These are phyloP conservation scores for Lophium mytilinum DNA, from an alignment of 495 filamentous ascomycete species.

Conservation along the genomic window DNA sequence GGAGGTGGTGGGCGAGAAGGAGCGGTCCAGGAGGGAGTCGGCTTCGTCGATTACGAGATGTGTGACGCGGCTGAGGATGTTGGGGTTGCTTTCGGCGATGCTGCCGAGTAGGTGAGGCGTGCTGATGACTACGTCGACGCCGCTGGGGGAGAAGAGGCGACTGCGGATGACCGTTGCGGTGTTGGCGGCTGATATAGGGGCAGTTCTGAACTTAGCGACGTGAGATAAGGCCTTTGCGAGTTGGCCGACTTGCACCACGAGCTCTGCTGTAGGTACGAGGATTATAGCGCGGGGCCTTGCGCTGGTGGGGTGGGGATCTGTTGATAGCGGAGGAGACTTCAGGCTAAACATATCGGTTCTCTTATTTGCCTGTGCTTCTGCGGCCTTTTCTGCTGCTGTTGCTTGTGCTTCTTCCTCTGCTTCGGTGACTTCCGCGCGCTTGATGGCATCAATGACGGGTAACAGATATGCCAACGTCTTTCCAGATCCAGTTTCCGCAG, in stretches of 20 bases:
- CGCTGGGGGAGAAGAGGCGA: conserved; percentile 68
- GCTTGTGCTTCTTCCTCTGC: conserved; percentile 45
- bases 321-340: conserved; percentile 49
- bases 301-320: conserved; percentile 59
- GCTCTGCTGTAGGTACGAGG: conserved; percentile 85
- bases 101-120: conserved; percentile 84
- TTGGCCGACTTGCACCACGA: conserved; percentile 76
- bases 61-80: conserved; percentile 76
- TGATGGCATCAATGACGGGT: conserved; percentile 73
- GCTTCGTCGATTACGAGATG: conserved; percentile 91
- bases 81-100: conserved; percentile 77
- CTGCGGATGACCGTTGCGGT: conserved; percentile 73
- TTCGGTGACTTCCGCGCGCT: conserved; percentile 55
- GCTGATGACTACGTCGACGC: conserved; percentile 77
- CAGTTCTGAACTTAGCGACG: conserved; percentile 70
- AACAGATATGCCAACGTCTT: conserved; percentile 91
- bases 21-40: conserved; percentile 88
- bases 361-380: conserved; percentile 41
- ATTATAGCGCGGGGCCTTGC: conserved; percentile 78
- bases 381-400: conserved; percentile 41
- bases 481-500: conserved; percentile 93
- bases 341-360: conserved; percentile 42
- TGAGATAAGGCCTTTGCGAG: conserved; percentile 78
- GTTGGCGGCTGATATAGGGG: conserved; percentile 67
- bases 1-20: conserved; percentile 74